Percentiles rank a stretch among this genome's conserved stretches.
phyloP scores from a whole-genome alignment of 495 filamentous ascomycete genomes.

The Podospora pseudocomata region DNA sequence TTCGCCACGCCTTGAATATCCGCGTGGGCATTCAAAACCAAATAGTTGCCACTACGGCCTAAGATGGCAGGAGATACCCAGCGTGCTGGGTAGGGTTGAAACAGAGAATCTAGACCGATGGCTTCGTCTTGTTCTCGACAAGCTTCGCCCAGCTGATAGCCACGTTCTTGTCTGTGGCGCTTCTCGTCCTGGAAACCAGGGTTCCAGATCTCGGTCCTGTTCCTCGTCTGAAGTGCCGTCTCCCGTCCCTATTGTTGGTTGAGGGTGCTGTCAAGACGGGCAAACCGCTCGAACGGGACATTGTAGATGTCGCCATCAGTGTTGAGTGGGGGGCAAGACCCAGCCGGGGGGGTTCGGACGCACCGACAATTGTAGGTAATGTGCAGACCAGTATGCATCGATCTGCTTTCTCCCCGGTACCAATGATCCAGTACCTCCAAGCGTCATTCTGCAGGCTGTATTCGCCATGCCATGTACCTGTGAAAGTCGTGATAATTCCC shows the following conservation, averaged over 20 bases:
- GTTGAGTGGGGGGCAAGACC: background rate
- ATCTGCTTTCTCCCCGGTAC: background rate
- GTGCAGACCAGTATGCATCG: background rate
- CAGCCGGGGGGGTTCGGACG: slow-evolving; percentile 1
- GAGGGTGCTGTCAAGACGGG: background rate
- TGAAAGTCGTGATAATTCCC: background rate
- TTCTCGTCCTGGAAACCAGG: background rate
- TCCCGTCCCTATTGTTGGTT: background rate
- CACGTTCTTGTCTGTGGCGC: slow-evolving; percentile 3
- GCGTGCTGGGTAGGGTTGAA: background rate
- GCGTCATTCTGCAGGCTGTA: slow-evolving; percentile 20
- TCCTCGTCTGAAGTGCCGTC: background rate
- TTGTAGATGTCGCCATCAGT: slow-evolving; percentile 5
- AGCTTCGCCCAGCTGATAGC: background rate
- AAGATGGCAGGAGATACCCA: background rate
- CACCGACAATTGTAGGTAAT: background rate
- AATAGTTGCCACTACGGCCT: background rate
- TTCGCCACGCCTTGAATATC: background rate
- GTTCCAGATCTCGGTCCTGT: background rate
- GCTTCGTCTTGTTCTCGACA: background rate
- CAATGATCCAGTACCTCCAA: slow-evolving; percentile 4
- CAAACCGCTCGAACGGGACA: background rate
- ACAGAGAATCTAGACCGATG: background rate
- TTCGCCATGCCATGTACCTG: slow-evolving; percentile 14
- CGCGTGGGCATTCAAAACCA: background rate